Evolutionary conservation across 2,329 filamentous ascomycete genomes (phyloP).

Genomic region (Phialophora expanda): DNA sequence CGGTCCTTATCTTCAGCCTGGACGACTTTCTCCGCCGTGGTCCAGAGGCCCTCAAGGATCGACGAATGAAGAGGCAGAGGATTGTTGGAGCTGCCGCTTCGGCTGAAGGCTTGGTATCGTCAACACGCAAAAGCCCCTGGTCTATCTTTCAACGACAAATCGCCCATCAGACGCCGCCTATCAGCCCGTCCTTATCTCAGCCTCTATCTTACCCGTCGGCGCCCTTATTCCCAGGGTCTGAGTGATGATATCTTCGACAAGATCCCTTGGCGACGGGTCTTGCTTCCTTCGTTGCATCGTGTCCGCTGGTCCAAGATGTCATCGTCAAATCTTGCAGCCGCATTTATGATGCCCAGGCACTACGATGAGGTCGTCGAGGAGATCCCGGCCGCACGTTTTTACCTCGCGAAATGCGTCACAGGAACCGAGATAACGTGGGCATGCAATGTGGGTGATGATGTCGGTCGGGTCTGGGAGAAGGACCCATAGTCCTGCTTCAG

Average conservation of each 20-base stretch:
- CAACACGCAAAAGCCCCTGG: background rate
- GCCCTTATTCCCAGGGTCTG: background rate
- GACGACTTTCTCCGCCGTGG: background rate
- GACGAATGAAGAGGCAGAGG: background rate
- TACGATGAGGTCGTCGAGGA: conserved; percentile 3
- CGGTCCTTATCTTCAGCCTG: conserved; percentile 6
- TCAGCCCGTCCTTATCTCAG: conserved; percentile 4
- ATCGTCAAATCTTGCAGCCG: background rate
- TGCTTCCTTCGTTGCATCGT: background rate
- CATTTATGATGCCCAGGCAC: conserved; percentile 8
- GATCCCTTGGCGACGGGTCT: conserved; percentile 1
- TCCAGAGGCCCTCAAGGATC: background rate
- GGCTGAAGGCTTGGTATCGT: background rate
- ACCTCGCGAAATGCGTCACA: conserved; percentile 3
- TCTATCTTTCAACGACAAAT: conserved; percentile 2
- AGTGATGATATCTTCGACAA: background rate
- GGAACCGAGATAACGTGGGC: background rate
- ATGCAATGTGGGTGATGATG: background rate
- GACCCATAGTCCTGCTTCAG: background rate
- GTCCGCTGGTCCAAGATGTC: background rate
- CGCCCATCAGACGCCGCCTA: background rate
- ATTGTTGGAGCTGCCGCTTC: background rate
- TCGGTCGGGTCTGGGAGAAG: background rate
- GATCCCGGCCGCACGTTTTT: background rate
- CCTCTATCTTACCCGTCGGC: background rate